phyloP scores from a whole-genome alignment of 768 basidiomycete genomes.

The Lactarius akahatsu region DNA sequence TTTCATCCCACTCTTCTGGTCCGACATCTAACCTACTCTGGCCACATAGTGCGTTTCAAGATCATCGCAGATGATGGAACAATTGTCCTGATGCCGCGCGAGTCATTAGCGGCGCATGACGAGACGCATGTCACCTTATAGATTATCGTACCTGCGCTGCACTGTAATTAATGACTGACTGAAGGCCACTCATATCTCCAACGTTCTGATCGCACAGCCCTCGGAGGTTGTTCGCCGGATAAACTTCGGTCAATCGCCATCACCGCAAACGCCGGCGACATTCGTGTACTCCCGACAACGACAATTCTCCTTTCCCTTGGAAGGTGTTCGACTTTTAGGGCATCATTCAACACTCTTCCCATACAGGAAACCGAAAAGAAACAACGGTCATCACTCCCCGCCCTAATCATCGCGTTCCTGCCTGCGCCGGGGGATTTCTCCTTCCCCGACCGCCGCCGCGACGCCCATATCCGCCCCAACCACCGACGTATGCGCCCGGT shows the following conservation, averaged over 20 bases:
- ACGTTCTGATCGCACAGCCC: not conserved
- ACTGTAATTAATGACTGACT: not conserved
- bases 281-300: not conserved
- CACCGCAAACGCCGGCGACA: not conserved
- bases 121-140: not conserved
- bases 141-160: not conserved
- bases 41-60: slow-evolving; percentile 19
- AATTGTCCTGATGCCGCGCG: slow-evolving; percentile 7
- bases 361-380: not conserved
- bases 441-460: slow-evolving; percentile 46
- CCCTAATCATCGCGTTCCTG: slow-evolving; percentile 21
- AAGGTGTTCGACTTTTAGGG: slow-evolving; percentile 9
- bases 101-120: not conserved
- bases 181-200: not conserved
- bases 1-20: not conserved
- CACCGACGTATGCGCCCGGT: slow-evolving; percentile 75
- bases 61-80: slow-evolving; percentile 24
- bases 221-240: not conserved
- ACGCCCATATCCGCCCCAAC: slow-evolving; percentile 70
- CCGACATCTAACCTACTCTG: not conserved
- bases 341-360: slow-evolving; percentile 5
- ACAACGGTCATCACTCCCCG: not conserved
- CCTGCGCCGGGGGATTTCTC: slow-evolving; percentile 34
- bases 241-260: not conserved
- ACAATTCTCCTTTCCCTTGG: not conserved